A percentile compares a stretch with the other conserved stretches of the same genome.
Evolutionary conservation across 2,329 filamentous ascomycete species (phyloP).

Genomic region (Phialophora chinensis): DNA sequence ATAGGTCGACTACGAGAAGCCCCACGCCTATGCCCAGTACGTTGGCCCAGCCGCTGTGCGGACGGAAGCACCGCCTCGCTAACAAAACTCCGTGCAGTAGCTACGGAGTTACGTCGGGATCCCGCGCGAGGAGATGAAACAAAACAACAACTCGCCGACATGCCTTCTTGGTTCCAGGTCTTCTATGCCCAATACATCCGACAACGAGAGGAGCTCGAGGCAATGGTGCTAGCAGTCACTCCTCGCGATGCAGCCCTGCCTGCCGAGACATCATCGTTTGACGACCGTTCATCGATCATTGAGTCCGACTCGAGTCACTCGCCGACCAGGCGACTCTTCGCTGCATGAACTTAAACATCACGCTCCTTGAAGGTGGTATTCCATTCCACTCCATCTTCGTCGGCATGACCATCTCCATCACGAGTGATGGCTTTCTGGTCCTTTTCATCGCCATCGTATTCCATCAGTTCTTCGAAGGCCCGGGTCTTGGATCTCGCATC

Average conservation of each 20-base stretch:
- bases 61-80: neutral
- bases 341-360: conserved; percentile 52
- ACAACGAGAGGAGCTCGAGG: conserved; percentile 64
- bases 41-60: neutral
- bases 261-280: neutral
- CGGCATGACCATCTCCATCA: conserved; percentile 81
- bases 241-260: neutral
- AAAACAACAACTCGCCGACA: conserved; percentile 66
- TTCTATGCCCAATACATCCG: conserved; percentile 66
- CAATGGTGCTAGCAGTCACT: conserved; percentile 52
- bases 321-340: conserved; percentile 8
- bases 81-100: conserved; percentile 34
- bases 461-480: conserved; percentile 86
- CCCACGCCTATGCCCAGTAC: conserved; percentile 2
- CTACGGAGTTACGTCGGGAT: conserved; percentile 6
- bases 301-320: neutral
- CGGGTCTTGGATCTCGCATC: conserved; percentile 83
- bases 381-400: conserved; percentile 85
- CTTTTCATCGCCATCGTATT: conserved; percentile 80
- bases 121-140: conserved; percentile 23
- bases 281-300: neutral
- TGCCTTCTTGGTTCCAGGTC: conserved; percentile 68
- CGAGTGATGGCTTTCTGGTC: conserved; percentile 73
- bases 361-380: conserved; percentile 79
- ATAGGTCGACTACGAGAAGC: neutral